Evolutionary conservation across 1,284 basidiomycete genomes (phyloP).

Genomic region (Tilletia caries): DNA sequence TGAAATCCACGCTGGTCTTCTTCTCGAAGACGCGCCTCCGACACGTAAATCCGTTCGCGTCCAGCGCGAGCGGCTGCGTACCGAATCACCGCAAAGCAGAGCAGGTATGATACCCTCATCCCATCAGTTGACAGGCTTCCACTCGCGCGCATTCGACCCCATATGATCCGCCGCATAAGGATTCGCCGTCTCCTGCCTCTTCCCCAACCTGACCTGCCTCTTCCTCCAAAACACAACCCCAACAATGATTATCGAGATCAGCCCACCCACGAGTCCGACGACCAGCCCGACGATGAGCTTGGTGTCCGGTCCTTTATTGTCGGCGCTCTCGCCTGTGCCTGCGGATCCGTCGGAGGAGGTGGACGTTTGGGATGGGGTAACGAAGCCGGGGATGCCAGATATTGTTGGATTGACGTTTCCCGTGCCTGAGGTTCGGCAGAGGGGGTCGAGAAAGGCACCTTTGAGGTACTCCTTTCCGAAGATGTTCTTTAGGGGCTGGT

Average conservation of each 20-base stretch:
- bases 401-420: neutral
- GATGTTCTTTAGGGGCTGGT: slow-evolving; percentile 4
- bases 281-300: neutral
- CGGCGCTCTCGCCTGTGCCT: neutral
- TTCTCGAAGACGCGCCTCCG: no score
- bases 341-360: neutral
- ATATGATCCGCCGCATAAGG: slow-evolving; percentile 8
- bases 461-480: neutral
- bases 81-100: no score
- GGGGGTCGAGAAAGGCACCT: neutral
- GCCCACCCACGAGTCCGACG: neutral
- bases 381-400: slow-evolving; percentile 10
- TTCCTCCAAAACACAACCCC: slow-evolving; percentile 6
- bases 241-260: neutral
- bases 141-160: slow-evolving; percentile 6
- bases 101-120: no score
- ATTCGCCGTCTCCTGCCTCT: neutral
- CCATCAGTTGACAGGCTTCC: slow-evolving; percentile 13
- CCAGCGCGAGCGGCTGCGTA: no score
- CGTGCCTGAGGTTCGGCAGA: neutral
- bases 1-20: no score
- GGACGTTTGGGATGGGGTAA: neutral
- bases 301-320: neutral
- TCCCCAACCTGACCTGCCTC: slow-evolving; percentile 3
- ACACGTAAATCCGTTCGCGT: no score